Conservation (phyloP, 192 early-diverging fungal genomes). For the Diversispora epigaea region DNA sequence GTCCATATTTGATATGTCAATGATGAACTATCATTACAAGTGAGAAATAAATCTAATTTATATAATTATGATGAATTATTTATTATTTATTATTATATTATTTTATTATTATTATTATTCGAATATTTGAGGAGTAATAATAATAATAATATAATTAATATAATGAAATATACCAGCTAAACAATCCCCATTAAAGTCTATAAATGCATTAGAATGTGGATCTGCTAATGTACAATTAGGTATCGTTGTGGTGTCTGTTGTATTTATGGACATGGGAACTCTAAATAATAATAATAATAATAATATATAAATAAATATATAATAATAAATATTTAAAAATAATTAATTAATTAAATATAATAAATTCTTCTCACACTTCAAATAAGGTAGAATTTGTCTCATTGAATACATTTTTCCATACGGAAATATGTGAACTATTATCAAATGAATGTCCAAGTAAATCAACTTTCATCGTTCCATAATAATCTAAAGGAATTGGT, state of each 20-base stretch:
- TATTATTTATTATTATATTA: no score
- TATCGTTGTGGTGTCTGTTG: background rate
- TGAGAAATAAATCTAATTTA: constrained; percentile 65
- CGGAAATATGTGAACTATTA: constrained; percentile 41
- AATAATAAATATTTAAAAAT: background rate
- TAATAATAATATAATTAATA: no score
- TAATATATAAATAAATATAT: background rate
- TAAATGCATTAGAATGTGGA: constrained; percentile 91
- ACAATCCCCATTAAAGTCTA: constrained; percentile 93
- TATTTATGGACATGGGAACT: background rate
- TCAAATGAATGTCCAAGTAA: constrained; percentile 53
- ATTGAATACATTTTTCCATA: constrained; percentile 48
- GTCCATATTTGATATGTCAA: constrained; percentile 75
- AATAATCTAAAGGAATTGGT: constrained; percentile 63
- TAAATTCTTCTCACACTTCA: constrained; percentile 38
- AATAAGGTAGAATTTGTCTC: constrained; percentile 36
- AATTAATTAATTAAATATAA: constrained; percentile 21
- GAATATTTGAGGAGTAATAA: no score
- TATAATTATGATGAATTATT: no score
- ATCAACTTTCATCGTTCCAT: constrained; percentile 61
- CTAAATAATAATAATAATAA: constrained; percentile 15
- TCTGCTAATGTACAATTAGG: constrained; percentile 61
- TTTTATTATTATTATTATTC: no score
- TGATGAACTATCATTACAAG: constrained; percentile 52
- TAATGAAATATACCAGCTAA: constrained; percentile 54